phyloP scores from a whole-genome alignment of 148 eudicot genomes.

The Oxyria digyna region DNA sequence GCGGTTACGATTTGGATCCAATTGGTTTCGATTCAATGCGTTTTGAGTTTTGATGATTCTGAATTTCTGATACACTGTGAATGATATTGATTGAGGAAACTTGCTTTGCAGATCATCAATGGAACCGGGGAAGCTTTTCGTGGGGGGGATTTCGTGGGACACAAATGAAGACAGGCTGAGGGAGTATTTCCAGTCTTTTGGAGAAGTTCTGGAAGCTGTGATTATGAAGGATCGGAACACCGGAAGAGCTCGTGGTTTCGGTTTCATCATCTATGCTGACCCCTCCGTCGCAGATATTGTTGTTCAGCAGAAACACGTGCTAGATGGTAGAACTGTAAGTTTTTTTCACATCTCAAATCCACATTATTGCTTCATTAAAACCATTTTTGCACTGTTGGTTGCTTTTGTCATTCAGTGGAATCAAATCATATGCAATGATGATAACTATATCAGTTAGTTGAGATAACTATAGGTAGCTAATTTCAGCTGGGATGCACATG shows the following conservation, averaged over 20 bases:
- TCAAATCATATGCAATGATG: too few species aligned
- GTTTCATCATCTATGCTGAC: slow-evolving; percentile 80
- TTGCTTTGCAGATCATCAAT: slow-evolving; percentile 38
- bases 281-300: slow-evolving; percentile 82
- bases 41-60: neutral
- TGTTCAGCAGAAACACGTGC: slow-evolving; percentile 74
- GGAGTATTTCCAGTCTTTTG: slow-evolving; percentile 74
- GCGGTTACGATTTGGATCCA: neutral
- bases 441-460: too few species aligned
- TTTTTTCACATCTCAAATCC: neutral
- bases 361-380: too few species aligned
- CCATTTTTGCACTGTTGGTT: too few species aligned
- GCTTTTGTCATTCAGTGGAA: too few species aligned
- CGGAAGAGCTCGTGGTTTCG: slow-evolving; percentile 98
- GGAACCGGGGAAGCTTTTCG: slow-evolving; percentile 87
- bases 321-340: slow-evolving; percentile 93
- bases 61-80: too few species aligned
- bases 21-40: neutral
- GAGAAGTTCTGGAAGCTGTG: slow-evolving; percentile 94
- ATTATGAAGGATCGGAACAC: slow-evolving; percentile 97
- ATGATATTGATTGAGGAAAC: slow-evolving; percentile 11
- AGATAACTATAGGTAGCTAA: too few species aligned
- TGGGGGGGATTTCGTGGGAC: slow-evolving; percentile 99
- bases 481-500: neutral
- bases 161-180: slow-evolving; percentile 84